Evolutionary conservation across 2,329 filamentous ascomycete species (phyloP).

Genomic region (Aurifilum marmelostoma): DNA sequence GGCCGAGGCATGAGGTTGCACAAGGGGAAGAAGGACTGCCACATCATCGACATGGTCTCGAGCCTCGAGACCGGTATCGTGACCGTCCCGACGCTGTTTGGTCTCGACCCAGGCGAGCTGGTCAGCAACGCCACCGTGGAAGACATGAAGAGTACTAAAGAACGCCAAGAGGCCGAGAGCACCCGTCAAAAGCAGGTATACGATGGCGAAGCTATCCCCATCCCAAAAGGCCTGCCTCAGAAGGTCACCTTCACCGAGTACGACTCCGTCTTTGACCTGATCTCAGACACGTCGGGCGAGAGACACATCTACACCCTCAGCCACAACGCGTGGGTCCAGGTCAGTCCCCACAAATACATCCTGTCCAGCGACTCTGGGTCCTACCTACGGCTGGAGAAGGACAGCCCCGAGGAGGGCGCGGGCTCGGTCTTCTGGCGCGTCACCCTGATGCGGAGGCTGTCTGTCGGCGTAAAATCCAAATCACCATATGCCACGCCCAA

Average conservation of each 20-base stretch:
- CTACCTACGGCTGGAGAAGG: constrained; percentile 56
- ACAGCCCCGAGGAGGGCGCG: constrained; percentile 39
- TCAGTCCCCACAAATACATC: constrained; percentile 71
- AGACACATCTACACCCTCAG: constrained; percentile 78
- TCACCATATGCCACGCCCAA: constrained; percentile 71
- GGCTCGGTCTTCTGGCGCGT: constrained; percentile 44
- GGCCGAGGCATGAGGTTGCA: constrained; percentile 87
- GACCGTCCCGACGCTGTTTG: constrained; percentile 89
- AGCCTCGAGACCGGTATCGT: constrained; percentile 82
- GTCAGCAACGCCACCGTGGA: constrained; percentile 67
- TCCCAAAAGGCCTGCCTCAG: constrained; percentile 31
- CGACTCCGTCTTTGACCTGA: constrained; percentile 86
- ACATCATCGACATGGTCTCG: constrained; percentile 95
- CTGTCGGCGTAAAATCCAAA: constrained; percentile 45
- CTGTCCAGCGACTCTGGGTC: constrained; percentile 69
- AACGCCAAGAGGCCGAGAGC: constrained; percentile 50
- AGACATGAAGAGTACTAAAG: constrained; percentile 61
- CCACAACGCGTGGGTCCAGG: constrained; percentile 78
- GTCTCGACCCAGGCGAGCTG: constrained; percentile 81
- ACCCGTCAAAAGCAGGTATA: constrained; percentile 36
- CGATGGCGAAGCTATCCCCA: constrained; percentile 4
- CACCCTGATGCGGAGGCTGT: constrained; percentile 54
- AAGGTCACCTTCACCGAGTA: constrained; percentile 86
- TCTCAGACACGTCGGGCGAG: constrained; percentile 80
- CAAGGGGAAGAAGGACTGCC: constrained; percentile 82